These are phyloP conservation scores for Colletotrichum theobromicola DNA, from an alignment of 2,329 filamentous ascomycete genomes.

Conservation along the genomic window DNA sequence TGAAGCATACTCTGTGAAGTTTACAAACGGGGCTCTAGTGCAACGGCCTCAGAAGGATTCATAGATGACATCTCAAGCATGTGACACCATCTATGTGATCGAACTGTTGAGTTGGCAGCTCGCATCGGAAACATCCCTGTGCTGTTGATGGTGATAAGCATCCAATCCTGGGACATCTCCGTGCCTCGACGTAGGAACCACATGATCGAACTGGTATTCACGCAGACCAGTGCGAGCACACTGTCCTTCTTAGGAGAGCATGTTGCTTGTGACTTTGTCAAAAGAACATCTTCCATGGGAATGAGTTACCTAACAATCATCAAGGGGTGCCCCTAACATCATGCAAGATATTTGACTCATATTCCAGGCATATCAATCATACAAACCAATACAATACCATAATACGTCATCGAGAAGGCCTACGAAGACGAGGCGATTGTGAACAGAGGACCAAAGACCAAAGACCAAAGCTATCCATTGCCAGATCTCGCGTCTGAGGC, in stretches of 20 bases:
- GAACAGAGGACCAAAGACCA: too few relatives aligned
- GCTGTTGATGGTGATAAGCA: neutral
- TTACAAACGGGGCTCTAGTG: neutral
- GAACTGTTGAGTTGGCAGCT: accelerated
- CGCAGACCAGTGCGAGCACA: neutral
- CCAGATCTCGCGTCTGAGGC: neutral
- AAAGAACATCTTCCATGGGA: accelerated
- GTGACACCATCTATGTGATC: neutral
- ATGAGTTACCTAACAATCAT: neutral
- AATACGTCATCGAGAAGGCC: neutral
- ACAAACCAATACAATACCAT: neutral
- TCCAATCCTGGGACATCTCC: neutral
- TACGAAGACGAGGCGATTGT: neutral
- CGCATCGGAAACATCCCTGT: accelerated
- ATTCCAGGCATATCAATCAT: neutral
- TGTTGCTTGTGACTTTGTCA: neutral
- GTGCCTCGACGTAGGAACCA: neutral
- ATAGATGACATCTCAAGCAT: neutral
- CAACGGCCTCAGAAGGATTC: neutral
- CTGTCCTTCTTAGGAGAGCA: neutral
- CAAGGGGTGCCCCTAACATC: neutral
- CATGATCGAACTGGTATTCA: neutral
- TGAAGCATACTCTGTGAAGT: neutral
- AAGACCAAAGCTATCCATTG: neutral
- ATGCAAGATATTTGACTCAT: neutral